phyloP scores from a whole-genome alignment of 352 stramenopile genomes.

The Phytophthora fragariaefolia region DNA sequence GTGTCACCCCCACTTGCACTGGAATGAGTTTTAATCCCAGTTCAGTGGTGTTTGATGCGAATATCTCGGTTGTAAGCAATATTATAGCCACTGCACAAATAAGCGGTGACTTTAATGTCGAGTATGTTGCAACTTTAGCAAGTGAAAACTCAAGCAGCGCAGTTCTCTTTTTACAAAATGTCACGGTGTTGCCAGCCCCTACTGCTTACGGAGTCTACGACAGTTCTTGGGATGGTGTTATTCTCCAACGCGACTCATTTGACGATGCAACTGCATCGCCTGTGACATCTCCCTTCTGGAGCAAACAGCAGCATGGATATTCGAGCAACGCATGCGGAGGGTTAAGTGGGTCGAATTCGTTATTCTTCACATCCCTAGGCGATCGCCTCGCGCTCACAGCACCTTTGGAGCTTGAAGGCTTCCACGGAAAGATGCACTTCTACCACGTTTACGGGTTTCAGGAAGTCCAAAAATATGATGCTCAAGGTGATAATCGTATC shows the following conservation, averaged over 20 bases:
- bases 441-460: slow-evolving; percentile 66
- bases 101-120: slow-evolving; percentile 35
- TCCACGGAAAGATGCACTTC: slow-evolving; percentile 72
- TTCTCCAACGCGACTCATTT: slow-evolving; percentile 71
- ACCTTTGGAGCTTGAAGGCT: slow-evolving; percentile 52
- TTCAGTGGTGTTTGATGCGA: slow-evolving; percentile 31
- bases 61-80: slow-evolving; percentile 12
- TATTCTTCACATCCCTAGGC: slow-evolving; percentile 73
- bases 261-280: slow-evolving; percentile 31
- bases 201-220: slow-evolving; percentile 43
- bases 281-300: slow-evolving; percentile 53
- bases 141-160: slow-evolving; percentile 2
- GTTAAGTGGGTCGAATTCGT: slow-evolving; percentile 44
- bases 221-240: slow-evolving; percentile 49
- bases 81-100: slow-evolving; percentile 26
- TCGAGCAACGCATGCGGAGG: slow-evolving; percentile 58
- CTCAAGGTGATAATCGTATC: slow-evolving; percentile 58
- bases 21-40: slow-evolving; percentile 45
- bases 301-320: slow-evolving; percentile 59
- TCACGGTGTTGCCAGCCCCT: slow-evolving; percentile 51
- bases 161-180: slow-evolving; percentile 23
- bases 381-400: slow-evolving; percentile 58
- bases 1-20: slow-evolving; percentile 42
- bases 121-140: slow-evolving; percentile 37
- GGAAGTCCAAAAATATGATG: slow-evolving; percentile 51